Evolutionary conservation across 257 asterid species (phyloP), one percentile per base, ranked within the genome.

Genomic region (Cordia subcordata): DNA sequence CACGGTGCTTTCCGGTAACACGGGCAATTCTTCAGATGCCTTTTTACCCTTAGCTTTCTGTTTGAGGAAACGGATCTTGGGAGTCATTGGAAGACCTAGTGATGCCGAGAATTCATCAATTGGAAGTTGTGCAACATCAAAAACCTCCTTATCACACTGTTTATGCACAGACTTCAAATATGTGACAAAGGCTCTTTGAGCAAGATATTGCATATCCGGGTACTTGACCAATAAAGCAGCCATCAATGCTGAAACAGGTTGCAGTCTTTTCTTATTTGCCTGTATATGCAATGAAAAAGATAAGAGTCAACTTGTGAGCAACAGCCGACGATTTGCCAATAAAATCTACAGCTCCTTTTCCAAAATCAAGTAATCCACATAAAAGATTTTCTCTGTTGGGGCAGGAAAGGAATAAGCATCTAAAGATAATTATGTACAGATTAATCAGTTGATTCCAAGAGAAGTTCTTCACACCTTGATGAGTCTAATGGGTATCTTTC

Each of bases 21-120:
- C 66, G 67, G 83, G 61, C 67, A 72, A 62, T 38, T 79, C 85
- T 71, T 78, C 79, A n/a, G 82, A 75, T 32, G 57, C 58, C 38
- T 76, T 82, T 75, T 87, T 70, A 19, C 80, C 97, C 84, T 80
- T 83, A 52, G 54, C 68, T 61, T 79, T 88, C 65, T 78, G 85
- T 58, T 89, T 89, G 22, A 86, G 74, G 74, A 87, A 85, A 35
- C 96, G 85, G 61, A 93, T 72, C 65, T 83, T 89, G 45, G 99
- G 99, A 62, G 96, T 86, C 95, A 87, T 76, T 23, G 99, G 97
- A 67, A 93, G 96, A 66, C 99, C 99, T 57, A 89, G 68, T 55
- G 99, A 93, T 70, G 95, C 96, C 61, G 94, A 68, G 65, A 44
- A 89, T 40, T 83, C 95, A 46, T 84, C 97, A 60, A 87, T 66